Evolutionary conservation across 2,329 filamentous ascomycete species (phyloP).

Genomic region (Alternaria sp.): DNA sequence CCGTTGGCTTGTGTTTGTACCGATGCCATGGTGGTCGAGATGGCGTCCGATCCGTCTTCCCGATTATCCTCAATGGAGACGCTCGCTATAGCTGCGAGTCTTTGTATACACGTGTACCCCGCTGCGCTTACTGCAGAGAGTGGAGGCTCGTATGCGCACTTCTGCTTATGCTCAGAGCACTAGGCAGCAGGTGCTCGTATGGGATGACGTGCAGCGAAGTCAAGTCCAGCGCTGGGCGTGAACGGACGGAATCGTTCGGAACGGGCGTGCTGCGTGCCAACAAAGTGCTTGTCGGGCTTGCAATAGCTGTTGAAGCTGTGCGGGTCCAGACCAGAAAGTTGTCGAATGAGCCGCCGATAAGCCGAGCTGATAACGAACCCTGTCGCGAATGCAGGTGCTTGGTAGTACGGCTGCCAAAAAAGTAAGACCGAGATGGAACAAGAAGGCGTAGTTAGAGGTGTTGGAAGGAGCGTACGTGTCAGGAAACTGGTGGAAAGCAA

Average conservation of each 20-base stretch:
- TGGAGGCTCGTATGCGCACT: conserved; percentile 3
- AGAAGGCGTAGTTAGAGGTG: neutral
- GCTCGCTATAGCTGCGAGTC: neutral
- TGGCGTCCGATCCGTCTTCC: neutral
- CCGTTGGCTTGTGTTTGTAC: conserved; percentile 37
- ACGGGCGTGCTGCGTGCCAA: neutral
- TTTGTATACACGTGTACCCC: conserved; percentile 11
- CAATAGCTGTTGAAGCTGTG: conserved; percentile 12
- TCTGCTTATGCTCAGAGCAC: conserved; percentile 7
- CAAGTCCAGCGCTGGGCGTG: neutral
- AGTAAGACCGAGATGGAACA: neutral
- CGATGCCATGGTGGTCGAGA: conserved; percentile 30
- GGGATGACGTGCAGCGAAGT: neutral
- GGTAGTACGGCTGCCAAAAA: neutral
- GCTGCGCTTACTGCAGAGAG: conserved; percentile 7
- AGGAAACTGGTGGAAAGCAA: conserved; percentile 1
- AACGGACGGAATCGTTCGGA: neutral
- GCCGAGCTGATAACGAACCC: conserved; percentile 46
- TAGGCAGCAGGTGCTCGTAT: conserved; percentile 8
- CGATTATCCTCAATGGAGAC: neutral
- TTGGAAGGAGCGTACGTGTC: conserved; percentile 15
- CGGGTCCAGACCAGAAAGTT: conserved; percentile 32
- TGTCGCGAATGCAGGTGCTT: conserved; percentile 8
- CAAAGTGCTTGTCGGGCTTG: neutral
- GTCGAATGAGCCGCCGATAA: conserved; percentile 38